A percentile compares a stretch with the other conserved stretches of the same genome.
phyloP scores from a whole-genome alignment of 2,329 filamentous ascomycete genomes.

The Immersiporthe knoxdaviesiana region DNA sequence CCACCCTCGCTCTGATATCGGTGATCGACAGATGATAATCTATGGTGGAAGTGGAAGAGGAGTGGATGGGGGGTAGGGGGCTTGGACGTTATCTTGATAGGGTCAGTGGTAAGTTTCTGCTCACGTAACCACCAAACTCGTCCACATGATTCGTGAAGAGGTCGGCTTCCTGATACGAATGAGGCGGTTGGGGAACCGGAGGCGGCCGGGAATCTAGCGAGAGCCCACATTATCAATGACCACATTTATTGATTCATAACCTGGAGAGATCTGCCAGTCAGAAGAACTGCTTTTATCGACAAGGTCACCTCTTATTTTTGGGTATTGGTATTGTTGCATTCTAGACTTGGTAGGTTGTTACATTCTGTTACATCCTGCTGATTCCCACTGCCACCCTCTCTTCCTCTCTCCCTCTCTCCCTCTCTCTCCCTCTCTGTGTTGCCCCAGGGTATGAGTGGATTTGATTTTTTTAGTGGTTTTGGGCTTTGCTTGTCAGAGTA shows the following conservation, averaged over 20 bases:
- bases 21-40: conserved; percentile 26
- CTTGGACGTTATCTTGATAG: conserved; percentile 18
- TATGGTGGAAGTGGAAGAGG: background rate
- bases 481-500: background rate
- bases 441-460: too few species aligned
- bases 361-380: too few species aligned
- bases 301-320: background rate
- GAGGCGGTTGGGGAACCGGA: conserved; percentile 5
- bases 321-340: background rate
- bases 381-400: too few species aligned
- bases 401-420: background rate
- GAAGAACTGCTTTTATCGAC: conserved; percentile 14
- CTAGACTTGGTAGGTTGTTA: background rate
- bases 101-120: conserved; percentile 3
- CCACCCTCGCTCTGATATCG: conserved; percentile 13
- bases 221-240: conserved; percentile 20
- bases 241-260: conserved; percentile 3
- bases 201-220: conserved; percentile 27
- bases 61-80: too few species aligned
- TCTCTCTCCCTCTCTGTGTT: background rate
- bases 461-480: too few species aligned
- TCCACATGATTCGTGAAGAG: conserved; percentile 19
- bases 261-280: conserved; percentile 20
- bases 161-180: conserved; percentile 13
- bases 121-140: conserved; percentile 25